Base-by-base conservation (phyloP, 371 early-diverging fungal species). In the Syncephalastrum contaminatum region DNA sequence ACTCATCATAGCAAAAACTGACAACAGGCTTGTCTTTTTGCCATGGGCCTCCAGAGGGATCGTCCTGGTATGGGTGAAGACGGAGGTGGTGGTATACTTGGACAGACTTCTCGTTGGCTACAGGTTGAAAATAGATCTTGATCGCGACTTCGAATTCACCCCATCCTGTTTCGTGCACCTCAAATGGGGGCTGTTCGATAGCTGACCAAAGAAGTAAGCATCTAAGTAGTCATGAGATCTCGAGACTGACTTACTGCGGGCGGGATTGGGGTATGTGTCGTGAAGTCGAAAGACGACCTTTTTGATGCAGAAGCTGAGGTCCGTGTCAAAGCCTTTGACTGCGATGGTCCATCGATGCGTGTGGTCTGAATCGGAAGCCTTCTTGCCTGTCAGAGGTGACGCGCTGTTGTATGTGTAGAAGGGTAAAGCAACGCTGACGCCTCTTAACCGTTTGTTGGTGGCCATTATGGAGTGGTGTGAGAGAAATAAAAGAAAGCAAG, bases 111-210 rank as follows among this genome's bases (percentile, higher is more conserved):
- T 96, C 96, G 41, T 80, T 80, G n/a, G 89, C 72, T 40, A 77
- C 82, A 14, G 80, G 72, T 16, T 86, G 84, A 64, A 95, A 92
- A 59, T 85, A 82, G 30, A 99, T 85, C 69, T 92, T 92, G 64
- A 99, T 95, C 48, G 86, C 81, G 39, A 98, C 90, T 47, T 96
- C 97, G 67, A 99, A 99, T 76, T 99, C 98, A 63, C 99, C 99
- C 99, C 99, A 99, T 20, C 96, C 99, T 10, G 94, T 94, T 69
- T 98, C 98, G 45, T 81, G 79, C 14, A 97, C 84, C 67, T 97
- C 96, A 63, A 91, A 99, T 0, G 98, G 99, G 14, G 88, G 88
- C 40, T 87, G 80, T 51, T 91, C 91, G 25, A 92, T 66, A 24
- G 81, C 88, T 91, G 43, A 41, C 13, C 48, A 15, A 36, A 30